Conservation (phyloP, 2,329 filamentous ascomycete species). For the Hymenoscyphus scutula region DNA sequence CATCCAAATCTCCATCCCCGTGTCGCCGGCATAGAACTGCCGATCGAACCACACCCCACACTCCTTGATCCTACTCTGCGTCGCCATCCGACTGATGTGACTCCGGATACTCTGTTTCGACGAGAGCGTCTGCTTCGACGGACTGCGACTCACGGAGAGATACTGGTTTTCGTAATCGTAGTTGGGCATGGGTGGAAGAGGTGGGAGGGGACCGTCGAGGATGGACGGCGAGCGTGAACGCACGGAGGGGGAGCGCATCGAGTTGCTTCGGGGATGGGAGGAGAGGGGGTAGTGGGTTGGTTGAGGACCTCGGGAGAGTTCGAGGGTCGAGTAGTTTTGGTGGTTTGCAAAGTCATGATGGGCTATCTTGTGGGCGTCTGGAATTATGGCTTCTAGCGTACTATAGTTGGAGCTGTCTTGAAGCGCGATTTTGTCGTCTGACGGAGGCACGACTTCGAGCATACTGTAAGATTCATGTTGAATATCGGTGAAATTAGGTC, state of each 20-base stretch:
- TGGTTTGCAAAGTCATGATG: background rate
- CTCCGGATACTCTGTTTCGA: constrained; percentile 3
- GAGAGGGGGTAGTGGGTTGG: background rate
- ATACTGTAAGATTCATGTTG: constrained; percentile 7
- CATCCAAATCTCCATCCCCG: constrained; percentile 12
- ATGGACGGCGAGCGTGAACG: background rate
- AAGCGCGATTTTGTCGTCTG: constrained; percentile 12
- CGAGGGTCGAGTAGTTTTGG: constrained; percentile 9
- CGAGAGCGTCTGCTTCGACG: background rate
- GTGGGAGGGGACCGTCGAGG: constrained; percentile 8
- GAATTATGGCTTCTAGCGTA: constrained; percentile 8
- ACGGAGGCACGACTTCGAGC: constrained; percentile 8
- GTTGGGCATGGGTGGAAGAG: background rate
- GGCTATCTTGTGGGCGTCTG: constrained; percentile 5
- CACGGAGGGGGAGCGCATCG: background rate
- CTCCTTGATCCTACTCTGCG: constrained; percentile 7
- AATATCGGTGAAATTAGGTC: background rate
- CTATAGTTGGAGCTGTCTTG: constrained; percentile 9
- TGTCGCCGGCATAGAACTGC: constrained; percentile 12
- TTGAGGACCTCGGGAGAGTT: background rate
- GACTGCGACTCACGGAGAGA: constrained; percentile 1
- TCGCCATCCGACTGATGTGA: constrained; percentile 3
- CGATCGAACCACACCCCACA: constrained; percentile 12
- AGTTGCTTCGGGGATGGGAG: background rate
- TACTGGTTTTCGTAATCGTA: constrained; percentile 1